Evolutionary conservation across 345 rosid genomes (phyloP).

Genomic region (Populus pruinosa): DNA sequence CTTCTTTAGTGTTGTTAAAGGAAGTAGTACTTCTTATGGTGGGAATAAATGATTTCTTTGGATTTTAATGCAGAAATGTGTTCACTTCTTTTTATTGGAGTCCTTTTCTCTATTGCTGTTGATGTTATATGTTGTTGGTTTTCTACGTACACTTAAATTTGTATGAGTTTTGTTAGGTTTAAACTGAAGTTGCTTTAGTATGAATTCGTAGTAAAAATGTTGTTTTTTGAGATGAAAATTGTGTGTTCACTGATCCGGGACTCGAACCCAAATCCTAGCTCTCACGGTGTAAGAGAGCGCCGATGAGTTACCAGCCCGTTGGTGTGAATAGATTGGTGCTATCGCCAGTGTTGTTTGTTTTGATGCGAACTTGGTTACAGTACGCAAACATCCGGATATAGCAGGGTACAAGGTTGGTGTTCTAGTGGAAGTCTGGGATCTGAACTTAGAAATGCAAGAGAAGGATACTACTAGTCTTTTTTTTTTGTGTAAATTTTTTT

Average conservation of each 20-base stretch:
- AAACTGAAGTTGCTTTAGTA: not conserved
- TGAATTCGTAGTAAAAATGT: not conserved
- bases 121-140: not conserved
- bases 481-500: too few species aligned
- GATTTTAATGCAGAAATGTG: not conserved
- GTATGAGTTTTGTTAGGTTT: not conserved
- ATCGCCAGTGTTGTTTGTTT: not conserved
- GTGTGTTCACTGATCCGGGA: not conserved
- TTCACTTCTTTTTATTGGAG: not conserved
- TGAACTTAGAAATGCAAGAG: not conserved
- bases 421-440: not conserved
- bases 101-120: not conserved
- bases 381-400: not conserved
- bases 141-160: not conserved
- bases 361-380: not conserved
- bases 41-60: not conserved
- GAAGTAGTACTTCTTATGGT: not conserved
- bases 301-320: not conserved
- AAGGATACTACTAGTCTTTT: not conserved
- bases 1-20: not conserved
- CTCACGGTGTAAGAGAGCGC: not conserved
- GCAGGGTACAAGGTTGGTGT: not conserved
- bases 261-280: not conserved
- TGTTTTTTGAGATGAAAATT: not conserved
- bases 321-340: not conserved